phyloP scores from a whole-genome alignment of 2,329 filamentous ascomycete genomes.

The Cladosporium cucumerinum region DNA sequence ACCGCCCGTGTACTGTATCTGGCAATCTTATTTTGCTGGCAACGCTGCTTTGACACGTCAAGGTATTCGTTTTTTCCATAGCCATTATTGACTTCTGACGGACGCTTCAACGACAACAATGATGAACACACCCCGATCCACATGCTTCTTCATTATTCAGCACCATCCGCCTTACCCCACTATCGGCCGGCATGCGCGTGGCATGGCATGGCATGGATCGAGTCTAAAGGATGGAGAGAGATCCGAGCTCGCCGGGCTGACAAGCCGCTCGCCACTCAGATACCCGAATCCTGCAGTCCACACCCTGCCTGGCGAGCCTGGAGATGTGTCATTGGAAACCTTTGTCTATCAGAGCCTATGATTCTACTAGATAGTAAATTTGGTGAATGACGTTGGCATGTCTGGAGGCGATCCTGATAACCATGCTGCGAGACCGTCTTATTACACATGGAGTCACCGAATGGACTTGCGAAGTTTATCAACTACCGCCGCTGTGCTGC shows the following conservation, averaged over 20 bases:
- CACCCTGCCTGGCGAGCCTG: neutral
- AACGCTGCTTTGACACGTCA: neutral
- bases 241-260: neutral
- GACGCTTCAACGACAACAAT: neutral
- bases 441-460: neutral
- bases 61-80: neutral
- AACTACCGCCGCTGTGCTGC: neutral
- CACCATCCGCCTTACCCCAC: neutral
- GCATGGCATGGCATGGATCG: constrained; percentile 1
- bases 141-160: neutral
- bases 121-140: neutral
- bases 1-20: neutral
- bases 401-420: neutral
- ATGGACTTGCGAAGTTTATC: neutral
- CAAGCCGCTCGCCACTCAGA: neutral
- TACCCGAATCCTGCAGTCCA: neutral
- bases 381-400: neutral
- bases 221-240: neutral
- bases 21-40: neutral
- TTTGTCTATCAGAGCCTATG: neutral
- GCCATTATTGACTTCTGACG: neutral
- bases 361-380: neutral
- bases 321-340: neutral
- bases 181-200: neutral
- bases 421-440: neutral